Evolutionary conservation across 345 rosid species (phyloP).

Genomic region (Citrus sp.): DNA sequence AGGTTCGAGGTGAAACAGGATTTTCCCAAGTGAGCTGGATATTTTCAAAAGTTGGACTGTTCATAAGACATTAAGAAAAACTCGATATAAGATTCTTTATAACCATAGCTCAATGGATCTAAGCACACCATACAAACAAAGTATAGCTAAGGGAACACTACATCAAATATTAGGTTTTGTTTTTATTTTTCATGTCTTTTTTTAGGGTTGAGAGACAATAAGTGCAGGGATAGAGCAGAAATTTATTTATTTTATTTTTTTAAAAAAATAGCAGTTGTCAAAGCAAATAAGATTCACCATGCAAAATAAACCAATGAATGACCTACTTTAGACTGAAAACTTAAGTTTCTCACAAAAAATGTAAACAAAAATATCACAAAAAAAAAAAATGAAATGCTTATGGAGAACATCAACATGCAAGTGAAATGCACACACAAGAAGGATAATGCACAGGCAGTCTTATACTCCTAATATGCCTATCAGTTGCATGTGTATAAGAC

Average conservation of each 20-base stretch:
- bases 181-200: background rate
- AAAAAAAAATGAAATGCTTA: background rate
- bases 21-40: background rate
- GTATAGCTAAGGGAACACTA: too few species aligned
- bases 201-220: background rate
- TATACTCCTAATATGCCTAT: background rate
- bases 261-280: background rate
- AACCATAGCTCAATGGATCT: background rate
- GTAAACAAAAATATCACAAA: background rate
- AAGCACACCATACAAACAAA: background rate
- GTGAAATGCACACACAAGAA: background rate
- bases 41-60: background rate
- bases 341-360: background rate
- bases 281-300: background rate
- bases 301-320: background rate
- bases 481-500: background rate
- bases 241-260: rapidly evolving
- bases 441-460: background rate
- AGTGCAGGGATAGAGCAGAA: background rate
- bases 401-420: background rate
- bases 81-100: background rate
- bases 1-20: background rate
- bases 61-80: background rate
- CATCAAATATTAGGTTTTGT: background rate
- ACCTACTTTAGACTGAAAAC: background rate